Base-by-base conservation (phyloP, 768 basidiomycete species). In the Hysterangium stoloniferum region DNA sequence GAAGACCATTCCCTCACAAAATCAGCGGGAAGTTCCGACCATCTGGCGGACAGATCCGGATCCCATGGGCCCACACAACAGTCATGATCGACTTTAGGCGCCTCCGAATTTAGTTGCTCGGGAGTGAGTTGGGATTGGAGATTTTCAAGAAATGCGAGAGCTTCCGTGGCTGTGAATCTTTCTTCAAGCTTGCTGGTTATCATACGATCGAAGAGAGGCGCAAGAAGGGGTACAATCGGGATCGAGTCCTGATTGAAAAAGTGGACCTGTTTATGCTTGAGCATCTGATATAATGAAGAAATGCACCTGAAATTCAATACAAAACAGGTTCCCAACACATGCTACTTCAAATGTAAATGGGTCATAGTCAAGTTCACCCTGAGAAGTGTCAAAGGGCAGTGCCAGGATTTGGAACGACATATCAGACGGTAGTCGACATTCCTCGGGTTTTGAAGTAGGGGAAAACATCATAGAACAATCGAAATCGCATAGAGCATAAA, bases 141-240 rank as follows among this genome's bases (percentile, higher is more conserved):
- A 27, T 59, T 20, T 35, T 61, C 58, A 22, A 65, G 53, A 45
- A 66, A 66, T 1, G 27, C 31, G 1, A 65, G 53, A 8, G 64
- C 66, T 29, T 63, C 54, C 0, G 40, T 24, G 27, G 66, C 61
- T 1, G 62, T 62, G 28, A 66, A 62, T 0, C 64, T 60, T 6
- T 19, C 19, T 0, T 20, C 5, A 3, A 66, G 42, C 22, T 62
- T 46, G 4, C 62, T 52, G 1, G 59, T 61, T 4, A 58, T 55
- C 62, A 66, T 62, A 38, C 27, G 54, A 36, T 66, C 65, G 2
- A 66, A 42, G 7, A 66, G 48, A 11, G 63, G 63, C 0, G 63
- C 61, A 2, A 65, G 43, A 48, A 66, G 52, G 0, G 64, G 63
- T 19, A 57, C 41, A 5, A 43, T n/a, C 6, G 41, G 47, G 0